These are phyloP conservation scores for Globisporangium spinosum DNA, from an alignment of 352 stramenopile genomes.

Conservation along the genomic window DNA sequence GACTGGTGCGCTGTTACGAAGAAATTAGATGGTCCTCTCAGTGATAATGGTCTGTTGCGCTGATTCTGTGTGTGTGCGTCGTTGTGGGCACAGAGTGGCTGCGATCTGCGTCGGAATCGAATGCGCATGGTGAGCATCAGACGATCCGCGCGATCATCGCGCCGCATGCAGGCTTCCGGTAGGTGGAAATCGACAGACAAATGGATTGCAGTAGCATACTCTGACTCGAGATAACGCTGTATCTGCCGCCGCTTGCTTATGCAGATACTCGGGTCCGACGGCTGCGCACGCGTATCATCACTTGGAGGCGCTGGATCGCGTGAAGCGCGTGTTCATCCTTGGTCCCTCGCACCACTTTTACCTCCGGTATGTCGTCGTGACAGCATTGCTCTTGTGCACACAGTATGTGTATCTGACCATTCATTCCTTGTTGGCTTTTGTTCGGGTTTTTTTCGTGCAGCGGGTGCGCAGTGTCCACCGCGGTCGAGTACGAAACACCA, in stretches of 20 bases:
- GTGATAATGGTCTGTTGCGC: neutral
- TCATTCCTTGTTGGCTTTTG: neutral
- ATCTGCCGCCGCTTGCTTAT: neutral
- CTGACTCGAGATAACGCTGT: neutral
- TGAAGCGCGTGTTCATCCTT: constrained; percentile 90
- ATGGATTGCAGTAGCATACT: neutral
- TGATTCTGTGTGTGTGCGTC: neutral
- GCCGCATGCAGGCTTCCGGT: constrained; percentile 84
- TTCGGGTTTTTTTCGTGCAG: constrained; percentile 19
- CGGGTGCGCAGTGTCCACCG: constrained; percentile 81
- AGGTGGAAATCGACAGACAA: neutral
- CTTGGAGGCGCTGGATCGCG: constrained; percentile 58
- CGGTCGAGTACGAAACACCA: constrained; percentile 91
- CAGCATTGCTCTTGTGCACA: neutral
- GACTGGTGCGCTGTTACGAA: constrained; percentile 25
- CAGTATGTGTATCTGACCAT: constrained; percentile 10
- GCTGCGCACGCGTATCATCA: constrained; percentile 93
- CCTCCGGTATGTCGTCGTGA: constrained; percentile 51
- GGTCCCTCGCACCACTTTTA: constrained; percentile 97
- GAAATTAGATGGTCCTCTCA: neutral
- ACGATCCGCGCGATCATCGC: constrained; percentile 80
- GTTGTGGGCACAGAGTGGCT: constrained; percentile 48
- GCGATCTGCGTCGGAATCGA: constrained; percentile 29
- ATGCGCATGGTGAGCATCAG: constrained; percentile 31
- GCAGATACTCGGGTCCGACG: constrained; percentile 93